Conservation (phyloP, 179 eudicot species). For the Silene coronaria region DNA sequence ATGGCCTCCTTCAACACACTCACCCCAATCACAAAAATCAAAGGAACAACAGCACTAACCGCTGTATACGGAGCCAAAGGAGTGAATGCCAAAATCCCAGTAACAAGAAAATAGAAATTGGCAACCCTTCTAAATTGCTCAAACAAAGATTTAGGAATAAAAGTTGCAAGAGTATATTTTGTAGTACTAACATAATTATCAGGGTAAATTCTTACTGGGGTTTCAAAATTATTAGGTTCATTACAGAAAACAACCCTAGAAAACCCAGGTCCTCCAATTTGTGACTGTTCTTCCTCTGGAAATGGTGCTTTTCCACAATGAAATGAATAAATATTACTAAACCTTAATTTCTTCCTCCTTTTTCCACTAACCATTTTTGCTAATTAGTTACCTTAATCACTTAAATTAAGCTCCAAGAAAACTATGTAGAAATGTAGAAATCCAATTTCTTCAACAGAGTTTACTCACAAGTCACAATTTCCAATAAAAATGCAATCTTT, state of each 20-base stretch:
- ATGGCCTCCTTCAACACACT: slow-evolving; percentile 85
- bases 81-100: slow-evolving; percentile 69
- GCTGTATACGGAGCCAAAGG: slow-evolving; percentile 67
- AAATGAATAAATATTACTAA: slow-evolving; percentile 84
- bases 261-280: slow-evolving; percentile 84
- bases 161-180: slow-evolving; percentile 66
- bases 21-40: slow-evolving; percentile 70
- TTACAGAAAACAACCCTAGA: slow-evolving; percentile 73
- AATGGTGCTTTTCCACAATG: slow-evolving; percentile 48
- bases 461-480: background rate
- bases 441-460: slow-evolving; percentile 2
- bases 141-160: slow-evolving; percentile 80
- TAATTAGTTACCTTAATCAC: background rate
- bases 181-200: slow-evolving; percentile 72
- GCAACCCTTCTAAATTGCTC: slow-evolving; percentile 98
- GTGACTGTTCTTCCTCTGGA: slow-evolving; percentile 49
- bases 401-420: background rate
- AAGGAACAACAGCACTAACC: slow-evolving; percentile 64
- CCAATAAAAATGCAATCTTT: background rate
- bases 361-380: slow-evolving; percentile 41
- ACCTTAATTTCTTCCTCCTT: slow-evolving; percentile 46
- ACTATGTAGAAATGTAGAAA: background rate
- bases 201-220: slow-evolving; percentile 36
- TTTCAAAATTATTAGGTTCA: slow-evolving; percentile 44
- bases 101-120: slow-evolving; percentile 75